These are phyloP conservation scores for Melanopsichium pennsylvanicum DNA, from an alignment of 1,284 basidiomycete species.

Conservation along the genomic window DNA sequence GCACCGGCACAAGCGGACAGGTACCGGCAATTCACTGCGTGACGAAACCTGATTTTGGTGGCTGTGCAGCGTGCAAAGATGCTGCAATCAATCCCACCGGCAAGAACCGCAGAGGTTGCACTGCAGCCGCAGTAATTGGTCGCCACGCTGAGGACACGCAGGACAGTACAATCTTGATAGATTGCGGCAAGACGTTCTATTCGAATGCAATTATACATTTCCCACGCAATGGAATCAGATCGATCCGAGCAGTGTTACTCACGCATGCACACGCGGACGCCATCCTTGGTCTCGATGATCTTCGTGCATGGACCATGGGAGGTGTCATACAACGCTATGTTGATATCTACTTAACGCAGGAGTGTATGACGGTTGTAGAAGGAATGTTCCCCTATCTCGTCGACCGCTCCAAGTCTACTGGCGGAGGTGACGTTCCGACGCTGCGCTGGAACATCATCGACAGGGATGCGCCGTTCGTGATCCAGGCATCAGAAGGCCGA, in stretches of 20 bases:
- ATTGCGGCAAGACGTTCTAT: conserved; percentile 64
- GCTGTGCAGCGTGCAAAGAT: conserved; percentile 55
- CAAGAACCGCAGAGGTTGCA: conserved; percentile 58
- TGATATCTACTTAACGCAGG: conserved; percentile 58
- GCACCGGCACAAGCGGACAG: conserved; percentile 61
- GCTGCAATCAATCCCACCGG: conserved; percentile 47
- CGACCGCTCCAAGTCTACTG: conserved; percentile 53
- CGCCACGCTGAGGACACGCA: conserved; percentile 12
- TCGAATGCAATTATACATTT: conserved; percentile 47
- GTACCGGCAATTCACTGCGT: conserved; percentile 59
- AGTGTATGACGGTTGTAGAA: conserved; percentile 49
- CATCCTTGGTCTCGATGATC: conserved; percentile 59
- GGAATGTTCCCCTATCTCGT: conserved; percentile 61
- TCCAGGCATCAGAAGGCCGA: conserved; percentile 17
- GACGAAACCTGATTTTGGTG: conserved; percentile 38
- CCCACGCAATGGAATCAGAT: conserved; percentile 38
- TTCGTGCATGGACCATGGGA: conserved; percentile 62
- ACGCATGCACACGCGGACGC: conserved; percentile 64
- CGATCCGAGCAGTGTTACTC: conserved; percentile 57
- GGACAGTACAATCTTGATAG: conserved; percentile 56
- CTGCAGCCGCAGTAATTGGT: conserved; percentile 44
- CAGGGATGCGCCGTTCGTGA: conserved; percentile 28
- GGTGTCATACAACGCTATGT: conserved; percentile 52
- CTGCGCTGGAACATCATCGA: conserved; percentile 62
- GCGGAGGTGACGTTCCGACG: conserved; percentile 59